phyloP scores from a whole-genome alignment of 176 grass and related monocot genomes.

The Carex parvula region DNA sequence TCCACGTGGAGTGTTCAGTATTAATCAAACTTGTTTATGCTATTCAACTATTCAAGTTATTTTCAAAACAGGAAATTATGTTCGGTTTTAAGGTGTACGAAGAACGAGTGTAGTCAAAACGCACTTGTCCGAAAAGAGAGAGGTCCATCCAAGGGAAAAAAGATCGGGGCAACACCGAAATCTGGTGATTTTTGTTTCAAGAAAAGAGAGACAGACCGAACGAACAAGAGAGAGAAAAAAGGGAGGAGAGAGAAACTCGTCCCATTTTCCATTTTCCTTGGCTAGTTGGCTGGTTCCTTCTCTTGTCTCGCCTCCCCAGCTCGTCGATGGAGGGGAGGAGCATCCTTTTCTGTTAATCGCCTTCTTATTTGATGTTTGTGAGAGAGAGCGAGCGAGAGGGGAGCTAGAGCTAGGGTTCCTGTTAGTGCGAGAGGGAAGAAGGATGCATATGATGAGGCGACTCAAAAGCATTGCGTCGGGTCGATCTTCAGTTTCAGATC shows the following conservation, averaged over 20 bases:
- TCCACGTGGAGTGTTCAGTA: neutral
- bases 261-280: constrained; percentile 8
- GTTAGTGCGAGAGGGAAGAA: constrained; percentile 22
- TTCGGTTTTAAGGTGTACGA: neutral
- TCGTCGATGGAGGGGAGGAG: neutral
- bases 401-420: constrained; percentile 43
- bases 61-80: neutral
- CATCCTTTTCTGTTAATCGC: neutral
- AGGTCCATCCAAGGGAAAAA: neutral
- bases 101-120: constrained; percentile 16
- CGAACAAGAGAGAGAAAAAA: neutral
- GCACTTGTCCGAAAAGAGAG: neutral
- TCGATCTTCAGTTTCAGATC: constrained; percentile 81
- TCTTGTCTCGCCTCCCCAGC: neutral
- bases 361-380: neutral
- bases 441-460: constrained; percentile 98
- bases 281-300: neutral
- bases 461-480: constrained; percentile 95
- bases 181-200: constrained; percentile 22
- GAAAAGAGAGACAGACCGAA: neutral
- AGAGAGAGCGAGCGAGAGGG: neutral
- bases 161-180: neutral
- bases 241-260: neutral
- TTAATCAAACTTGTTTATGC: too few relatives aligned
- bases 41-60: neutral